Percentiles rank a stretch among this genome's conserved stretches.
phyloP scores from a whole-genome alignment of 805 yeast species.

The Ogataea pilisensis region DNA sequence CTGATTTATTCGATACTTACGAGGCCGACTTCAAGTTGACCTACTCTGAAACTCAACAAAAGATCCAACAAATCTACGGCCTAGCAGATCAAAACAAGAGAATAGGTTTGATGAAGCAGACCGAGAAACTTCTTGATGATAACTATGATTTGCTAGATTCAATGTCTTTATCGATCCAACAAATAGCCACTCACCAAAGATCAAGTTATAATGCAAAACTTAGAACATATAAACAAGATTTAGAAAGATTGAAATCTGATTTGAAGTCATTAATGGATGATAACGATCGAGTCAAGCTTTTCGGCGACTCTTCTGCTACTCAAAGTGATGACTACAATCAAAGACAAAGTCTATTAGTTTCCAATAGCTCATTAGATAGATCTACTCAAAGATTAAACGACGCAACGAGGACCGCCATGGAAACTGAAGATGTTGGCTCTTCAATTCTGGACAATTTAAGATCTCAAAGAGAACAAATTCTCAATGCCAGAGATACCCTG shows the following conservation, averaged over 20 bases:
- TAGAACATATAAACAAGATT: conserved; percentile 62
- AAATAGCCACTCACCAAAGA: conserved; percentile 70
- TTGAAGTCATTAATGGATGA: conserved; percentile 59
- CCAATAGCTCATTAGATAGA: conserved; percentile 76
- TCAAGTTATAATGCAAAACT: conserved; percentile 70
- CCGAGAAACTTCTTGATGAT: conserved; percentile 72
- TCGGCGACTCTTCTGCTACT: conserved; percentile 50
- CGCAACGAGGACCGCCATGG: conserved; percentile 84
- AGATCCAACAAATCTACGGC: conserved; percentile 50
- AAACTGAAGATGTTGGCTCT: conserved; percentile 89
- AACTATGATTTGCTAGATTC: conserved; percentile 79
- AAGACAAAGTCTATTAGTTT: conserved; percentile 73
- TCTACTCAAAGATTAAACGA: conserved; percentile 81
- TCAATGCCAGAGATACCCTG: conserved; percentile 79
- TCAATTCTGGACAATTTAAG: conserved; percentile 83
- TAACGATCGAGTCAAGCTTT: conserved; percentile 66
- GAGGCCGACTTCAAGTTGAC: conserved; percentile 72
- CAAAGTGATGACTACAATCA: conserved; percentile 50
- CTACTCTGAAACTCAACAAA: conserved; percentile 63
- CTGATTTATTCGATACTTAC: conserved; percentile 58
- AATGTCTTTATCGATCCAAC: conserved; percentile 81
- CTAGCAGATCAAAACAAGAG: conserved; percentile 45
- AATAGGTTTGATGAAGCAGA: conserved; percentile 50
- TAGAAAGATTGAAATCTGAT: conserved; percentile 51
- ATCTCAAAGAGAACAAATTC: conserved; percentile 89